phyloP scores from a whole-genome alignment of 2,329 filamentous ascomycete genomes.

The Calonectria leucothoes region DNA sequence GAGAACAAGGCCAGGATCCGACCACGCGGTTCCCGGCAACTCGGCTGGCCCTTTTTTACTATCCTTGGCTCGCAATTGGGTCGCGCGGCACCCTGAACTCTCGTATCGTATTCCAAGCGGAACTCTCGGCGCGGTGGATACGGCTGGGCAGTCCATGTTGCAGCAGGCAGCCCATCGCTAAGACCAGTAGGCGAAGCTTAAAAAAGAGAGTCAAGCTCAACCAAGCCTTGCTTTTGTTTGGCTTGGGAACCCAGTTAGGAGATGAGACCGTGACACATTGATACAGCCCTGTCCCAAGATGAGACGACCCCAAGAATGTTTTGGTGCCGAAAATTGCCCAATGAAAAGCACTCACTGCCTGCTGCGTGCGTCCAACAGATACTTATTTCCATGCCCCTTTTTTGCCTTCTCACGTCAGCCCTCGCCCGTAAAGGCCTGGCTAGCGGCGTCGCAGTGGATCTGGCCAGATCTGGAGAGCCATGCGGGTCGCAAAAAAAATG shows the following conservation, averaged over 20 bases:
- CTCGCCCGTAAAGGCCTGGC: not conserved
- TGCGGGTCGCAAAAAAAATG: too few species aligned
- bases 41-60: not conserved
- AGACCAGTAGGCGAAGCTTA: not conserved
- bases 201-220: not conserved
- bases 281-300: too few species aligned
- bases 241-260: not conserved
- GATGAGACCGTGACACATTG: too few species aligned
- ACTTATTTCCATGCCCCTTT: not conserved
- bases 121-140: not conserved
- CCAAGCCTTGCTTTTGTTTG: too few species aligned
- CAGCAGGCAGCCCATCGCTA: not conserved
- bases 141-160: not conserved
- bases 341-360: not conserved
- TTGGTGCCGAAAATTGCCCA: not conserved
- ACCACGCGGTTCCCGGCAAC: not conserved
- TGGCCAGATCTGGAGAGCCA: not conserved
- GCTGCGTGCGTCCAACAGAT: not conserved
- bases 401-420: not conserved
- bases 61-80: not conserved
- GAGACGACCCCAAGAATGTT: too few species aligned
- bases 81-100: not conserved
- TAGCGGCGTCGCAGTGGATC: not conserved
- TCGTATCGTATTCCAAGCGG: not conserved
- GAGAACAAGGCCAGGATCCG: not conserved